A percentile compares a stretch with the other conserved stretches of the same genome.
These are phyloP conservation scores for Suhomyces sp. DNA, from an alignment of 805 yeast species.

Conservation along the genomic window DNA sequence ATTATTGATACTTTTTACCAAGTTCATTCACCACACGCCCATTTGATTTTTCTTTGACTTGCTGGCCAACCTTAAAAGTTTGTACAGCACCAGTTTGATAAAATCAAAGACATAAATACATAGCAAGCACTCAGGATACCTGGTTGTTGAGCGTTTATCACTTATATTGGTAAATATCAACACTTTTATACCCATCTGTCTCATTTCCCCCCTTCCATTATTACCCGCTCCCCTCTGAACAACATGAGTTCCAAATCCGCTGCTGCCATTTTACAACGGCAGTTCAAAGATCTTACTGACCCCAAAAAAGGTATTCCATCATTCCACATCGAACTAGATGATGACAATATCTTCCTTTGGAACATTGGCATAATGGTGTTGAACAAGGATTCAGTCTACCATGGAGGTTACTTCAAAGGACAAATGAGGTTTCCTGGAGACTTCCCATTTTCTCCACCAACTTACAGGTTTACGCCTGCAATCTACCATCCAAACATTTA, in stretches of 20 bases:
- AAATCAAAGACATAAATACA: neutral
- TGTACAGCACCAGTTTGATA: neutral
- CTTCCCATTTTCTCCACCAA: slow-evolving; percentile 91
- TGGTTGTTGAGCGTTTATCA: neutral
- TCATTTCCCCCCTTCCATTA: neutral
- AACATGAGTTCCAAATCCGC: slow-evolving; percentile 54
- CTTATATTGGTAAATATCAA: neutral
- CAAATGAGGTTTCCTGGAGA: slow-evolving; percentile 91
- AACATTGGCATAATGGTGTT: slow-evolving; percentile 90
- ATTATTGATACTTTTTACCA: neutral
- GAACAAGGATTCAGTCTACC: slow-evolving; percentile 83
- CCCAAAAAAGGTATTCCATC: slow-evolving; percentile 69
- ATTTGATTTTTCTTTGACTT: neutral
- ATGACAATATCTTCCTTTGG: slow-evolving; percentile 62
- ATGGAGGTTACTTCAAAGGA: slow-evolving; percentile 93
- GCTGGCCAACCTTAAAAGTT: neutral
- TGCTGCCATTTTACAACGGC: slow-evolving; percentile 86
- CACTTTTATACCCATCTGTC: neutral
- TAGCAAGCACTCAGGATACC: neutral
- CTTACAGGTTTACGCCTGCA: slow-evolving; percentile 87
- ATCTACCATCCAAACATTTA: slow-evolving; percentile 95
- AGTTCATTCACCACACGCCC: neutral
- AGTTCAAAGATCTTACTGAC: slow-evolving; percentile 88
- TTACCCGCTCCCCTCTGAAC: neutral
- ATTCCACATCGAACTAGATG: slow-evolving; percentile 62